phyloP scores from a whole-genome alignment of 164 flowering plant genomes.

The Brasenia schreberi region DNA sequence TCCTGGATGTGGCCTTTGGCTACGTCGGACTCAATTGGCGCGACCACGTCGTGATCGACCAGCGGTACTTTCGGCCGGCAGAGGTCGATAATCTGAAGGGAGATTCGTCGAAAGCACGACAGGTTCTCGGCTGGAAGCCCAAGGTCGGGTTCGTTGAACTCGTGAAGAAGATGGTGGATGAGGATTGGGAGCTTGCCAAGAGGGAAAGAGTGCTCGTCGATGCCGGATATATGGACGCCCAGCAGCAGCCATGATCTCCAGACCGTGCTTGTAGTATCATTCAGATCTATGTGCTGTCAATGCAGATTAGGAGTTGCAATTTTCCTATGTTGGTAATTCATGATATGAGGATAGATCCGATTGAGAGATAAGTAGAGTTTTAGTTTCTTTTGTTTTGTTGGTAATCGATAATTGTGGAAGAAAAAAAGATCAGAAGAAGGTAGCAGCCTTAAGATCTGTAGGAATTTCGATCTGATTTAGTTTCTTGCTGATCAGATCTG shows the following conservation, averaged over 20 bases:
- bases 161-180: conserved; percentile 99
- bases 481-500: not conserved
- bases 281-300: not conserved
- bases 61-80: conserved; percentile 83
- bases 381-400: not conserved
- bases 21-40: conserved; percentile 86
- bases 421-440: too few relatives aligned
- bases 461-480: not conserved
- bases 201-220: conserved; percentile 97
- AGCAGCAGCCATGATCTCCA: conserved; percentile 66
- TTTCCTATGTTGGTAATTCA: not conserved
- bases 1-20: conserved; percentile 78
- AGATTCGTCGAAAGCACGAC: conserved; percentile 73
- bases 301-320: not conserved
- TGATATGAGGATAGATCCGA: not conserved
- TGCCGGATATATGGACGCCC: conserved; percentile 93
- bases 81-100: conserved; percentile 92
- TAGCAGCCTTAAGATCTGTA: not conserved
- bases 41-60: conserved; percentile 88
- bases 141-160: conserved; percentile 79
- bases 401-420: not conserved
- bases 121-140: conserved; percentile 84
- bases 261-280: not conserved
- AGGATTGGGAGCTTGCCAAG: conserved; percentile 81
- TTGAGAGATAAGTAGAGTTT: not conserved